These are phyloP conservation scores for Boletus edulis DNA, from an alignment of 768 basidiomycete species.

Conservation along the genomic window DNA sequence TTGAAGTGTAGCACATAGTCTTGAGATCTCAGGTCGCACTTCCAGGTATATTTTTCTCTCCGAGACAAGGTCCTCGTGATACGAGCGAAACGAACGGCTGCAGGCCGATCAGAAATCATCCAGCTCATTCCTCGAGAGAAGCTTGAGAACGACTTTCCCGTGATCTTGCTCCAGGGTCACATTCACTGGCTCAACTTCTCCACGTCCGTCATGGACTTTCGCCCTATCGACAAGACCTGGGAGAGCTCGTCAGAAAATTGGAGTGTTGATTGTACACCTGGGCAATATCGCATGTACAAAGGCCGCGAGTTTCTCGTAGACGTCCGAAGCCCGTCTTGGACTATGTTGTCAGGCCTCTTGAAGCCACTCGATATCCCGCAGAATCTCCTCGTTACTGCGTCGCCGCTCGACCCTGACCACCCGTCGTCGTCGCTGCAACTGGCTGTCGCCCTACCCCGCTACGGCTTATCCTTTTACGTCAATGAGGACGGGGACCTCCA, in stretches of 20 bases:
- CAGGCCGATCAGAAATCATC: neutral
- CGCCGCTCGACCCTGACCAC: neutral
- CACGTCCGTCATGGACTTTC: constrained; percentile 25
- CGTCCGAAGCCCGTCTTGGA: constrained; percentile 26
- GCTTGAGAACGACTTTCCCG: constrained; percentile 27
- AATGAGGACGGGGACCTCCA: constrained; percentile 33
- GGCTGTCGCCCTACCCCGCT: constrained; percentile 38
- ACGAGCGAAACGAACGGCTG: constrained; percentile 5
- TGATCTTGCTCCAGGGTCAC: constrained; percentile 20
- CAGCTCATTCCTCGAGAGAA: constrained; percentile 26
- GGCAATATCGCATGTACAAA: constrained; percentile 4
- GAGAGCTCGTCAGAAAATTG: constrained; percentile 25
- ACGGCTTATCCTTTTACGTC: constrained; percentile 40
- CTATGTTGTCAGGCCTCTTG: constrained; percentile 25
- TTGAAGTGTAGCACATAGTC: neutral
- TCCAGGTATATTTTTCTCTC: constrained; percentile 27
- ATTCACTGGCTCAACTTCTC: constrained; percentile 31
- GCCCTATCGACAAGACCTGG: constrained; percentile 27
- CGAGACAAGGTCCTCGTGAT: constrained; percentile 19
- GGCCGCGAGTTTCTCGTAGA: constrained; percentile 21
- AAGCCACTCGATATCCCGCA: constrained; percentile 22
- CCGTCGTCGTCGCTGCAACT: constrained; percentile 11
- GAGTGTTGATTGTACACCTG: constrained; percentile 15
- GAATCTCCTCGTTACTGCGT: constrained; percentile 23
- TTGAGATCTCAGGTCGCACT: neutral